Evolutionary conservation across 805 yeast genomes (phyloP), one percentile per base, ranked within the genome.

Genomic region (Torulaspora maleeae): DNA sequence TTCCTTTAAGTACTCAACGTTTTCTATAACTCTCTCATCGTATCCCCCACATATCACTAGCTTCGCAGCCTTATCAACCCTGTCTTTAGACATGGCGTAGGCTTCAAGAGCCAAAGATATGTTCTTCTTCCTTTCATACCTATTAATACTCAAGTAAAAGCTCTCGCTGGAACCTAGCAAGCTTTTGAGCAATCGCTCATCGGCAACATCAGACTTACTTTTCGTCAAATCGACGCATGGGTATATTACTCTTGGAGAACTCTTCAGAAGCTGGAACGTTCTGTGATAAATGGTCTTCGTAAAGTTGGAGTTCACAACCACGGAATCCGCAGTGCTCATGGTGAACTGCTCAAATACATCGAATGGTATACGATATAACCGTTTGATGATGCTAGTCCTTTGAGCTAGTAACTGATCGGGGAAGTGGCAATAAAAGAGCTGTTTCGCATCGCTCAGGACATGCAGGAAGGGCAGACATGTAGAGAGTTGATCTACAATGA

Each of bases 351-450:
- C 99, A 17, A 85, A 67, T n/a, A 68, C 53, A 64, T 93, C 96
- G 64, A 93, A 91, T 1, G 96, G 93, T 3, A 75, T 42, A 50
- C 99, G 72, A 66, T 93, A 93, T 0, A 85, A 40, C 48, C 67
- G 69, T 56, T 88, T 82, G 7, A 83, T 22, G 1, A 73, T 22
- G 2, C 82, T 69, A 2, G 74, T 69, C 43, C 82, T 82, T 15
- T 70, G 69, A 0, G 96, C 83, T 35, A 91, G 69, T 39, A 83
- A 71, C 59, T 84, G 83, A 64, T 93, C 99, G 0, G 99, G 99
- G 64, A 91, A 91, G 69, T 93, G 99, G 59, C 99, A 90, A 65
- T 93, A 93, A 61, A 91, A 93, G 41, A 93, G 67, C 3, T 86
- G 74, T 41, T 78, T 77, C 6, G 64, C 44, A 43, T 51, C 50